A percentile compares a stretch with the other conserved stretches of the same genome.
Evolutionary conservation across 2,329 filamentous ascomycete species (phyloP).

Genomic region (Byssothecium circinans): DNA sequence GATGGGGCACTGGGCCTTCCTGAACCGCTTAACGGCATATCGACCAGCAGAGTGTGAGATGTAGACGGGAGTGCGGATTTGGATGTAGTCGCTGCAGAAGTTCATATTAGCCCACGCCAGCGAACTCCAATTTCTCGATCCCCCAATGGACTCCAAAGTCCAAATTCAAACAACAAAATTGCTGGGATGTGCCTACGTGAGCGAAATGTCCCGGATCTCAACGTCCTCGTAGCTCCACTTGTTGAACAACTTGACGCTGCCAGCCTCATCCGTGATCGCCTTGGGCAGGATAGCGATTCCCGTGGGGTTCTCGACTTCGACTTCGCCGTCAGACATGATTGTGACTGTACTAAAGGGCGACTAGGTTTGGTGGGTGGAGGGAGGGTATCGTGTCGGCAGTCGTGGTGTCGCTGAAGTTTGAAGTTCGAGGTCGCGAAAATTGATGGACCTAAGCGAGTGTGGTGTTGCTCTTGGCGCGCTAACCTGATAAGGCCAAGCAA

Average conservation of each 20-base stretch:
- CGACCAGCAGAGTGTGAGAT: conserved; percentile 97
- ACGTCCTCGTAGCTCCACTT: conserved; percentile 99
- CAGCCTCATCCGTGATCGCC: conserved; percentile 86
- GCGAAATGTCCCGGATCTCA: conserved; percentile 98
- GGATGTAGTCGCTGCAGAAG: conserved; percentile 89
- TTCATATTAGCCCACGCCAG: conserved; percentile 37
- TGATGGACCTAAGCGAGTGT: conserved; percentile 8
- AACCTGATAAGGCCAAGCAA: background rate
- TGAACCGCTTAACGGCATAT: conserved; percentile 99
- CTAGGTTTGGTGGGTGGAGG: conserved; percentile 27
- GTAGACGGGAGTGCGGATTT: conserved; percentile 98
- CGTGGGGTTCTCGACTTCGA: conserved; percentile 81
- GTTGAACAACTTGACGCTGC: conserved; percentile 95
- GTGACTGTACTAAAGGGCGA: conserved; percentile 24
- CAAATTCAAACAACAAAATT: conserved; percentile 1
- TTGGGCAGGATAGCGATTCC: conserved; percentile 85
- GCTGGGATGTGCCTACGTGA: conserved; percentile 74
- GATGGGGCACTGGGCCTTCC: conserved; percentile 99
- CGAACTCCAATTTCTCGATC: conserved; percentile 16
- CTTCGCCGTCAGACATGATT: conserved; percentile 92
- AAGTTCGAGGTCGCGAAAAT: conserved; percentile 15
- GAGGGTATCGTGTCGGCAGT: conserved; percentile 23
- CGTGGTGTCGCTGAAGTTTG: conserved; percentile 29
- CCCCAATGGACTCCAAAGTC: conserved; percentile 18
- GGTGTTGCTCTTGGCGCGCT: conserved; percentile 20